Evolutionary conservation across 169 alveolate species (phyloP).

Genomic region (Eimeria maxima): DNA sequence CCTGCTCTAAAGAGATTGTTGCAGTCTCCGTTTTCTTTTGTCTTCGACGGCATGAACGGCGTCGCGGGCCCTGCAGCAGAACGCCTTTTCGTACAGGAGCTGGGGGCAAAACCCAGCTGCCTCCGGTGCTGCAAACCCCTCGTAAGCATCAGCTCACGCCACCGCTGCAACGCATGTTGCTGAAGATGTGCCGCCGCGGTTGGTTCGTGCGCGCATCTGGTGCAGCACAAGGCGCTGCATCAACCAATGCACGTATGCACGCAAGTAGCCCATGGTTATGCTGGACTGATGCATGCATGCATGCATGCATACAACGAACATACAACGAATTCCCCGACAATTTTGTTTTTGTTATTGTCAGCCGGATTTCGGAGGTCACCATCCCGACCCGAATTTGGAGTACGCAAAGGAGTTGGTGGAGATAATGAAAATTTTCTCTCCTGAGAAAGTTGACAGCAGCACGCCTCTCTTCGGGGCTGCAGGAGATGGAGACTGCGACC

Average conservation of each 20-base stretch:
- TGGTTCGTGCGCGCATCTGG: too few species aligned
- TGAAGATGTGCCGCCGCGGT: too few species aligned
- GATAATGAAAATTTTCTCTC: slow-evolving; percentile 84
- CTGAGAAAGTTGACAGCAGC: slow-evolving; percentile 78
- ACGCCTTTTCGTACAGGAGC: slow-evolving; percentile 90
- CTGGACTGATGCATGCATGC: background rate
- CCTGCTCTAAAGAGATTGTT: slow-evolving; percentile 88
- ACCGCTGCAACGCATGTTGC: too few species aligned
- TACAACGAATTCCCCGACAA: too few species aligned
- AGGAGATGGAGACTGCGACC: slow-evolving; percentile 98
- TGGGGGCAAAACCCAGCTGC: slow-evolving; percentile 86
- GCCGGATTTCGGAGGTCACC: slow-evolving; percentile 95
- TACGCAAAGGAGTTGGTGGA: slow-evolving; percentile 96
- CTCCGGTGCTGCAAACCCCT: slow-evolving; percentile 39
- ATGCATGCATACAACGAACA: too few species aligned
- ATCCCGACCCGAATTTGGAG: slow-evolving; percentile 96
- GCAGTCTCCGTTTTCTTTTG: slow-evolving; percentile 92
- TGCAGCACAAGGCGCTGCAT: background rate
- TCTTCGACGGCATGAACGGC: slow-evolving; percentile 96
- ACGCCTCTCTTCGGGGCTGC: slow-evolving; percentile 97
- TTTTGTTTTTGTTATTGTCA: slow-evolving; percentile 28
- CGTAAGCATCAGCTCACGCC: background rate
- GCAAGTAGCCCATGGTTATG: background rate
- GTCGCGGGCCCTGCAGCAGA: slow-evolving; percentile 96
- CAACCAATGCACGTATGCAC: background rate